Base-by-base conservation (phyloP, 2,329 filamentous ascomycete species). In the Stachybotrys chartarum region DNA sequence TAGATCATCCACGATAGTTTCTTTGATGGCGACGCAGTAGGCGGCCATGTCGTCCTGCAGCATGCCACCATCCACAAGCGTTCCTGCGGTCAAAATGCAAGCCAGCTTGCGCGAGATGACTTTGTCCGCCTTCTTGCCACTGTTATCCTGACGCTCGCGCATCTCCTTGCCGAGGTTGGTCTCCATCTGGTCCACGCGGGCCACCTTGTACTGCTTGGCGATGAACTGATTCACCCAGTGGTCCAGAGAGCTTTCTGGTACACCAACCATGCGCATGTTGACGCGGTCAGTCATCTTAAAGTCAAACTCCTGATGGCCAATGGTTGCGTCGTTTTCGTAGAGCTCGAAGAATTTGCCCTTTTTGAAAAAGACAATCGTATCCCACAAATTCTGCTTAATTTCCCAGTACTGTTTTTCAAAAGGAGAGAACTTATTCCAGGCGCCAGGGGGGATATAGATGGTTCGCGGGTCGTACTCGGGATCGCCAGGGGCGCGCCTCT, bases 401-500 rank as follows among this genome's bases (percentile, higher is more conserved):
- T 96, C 91, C 94, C 94, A 99, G 70, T 99, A 99, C 68, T 99
- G 94, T 70, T 91, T 95, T 72, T 99, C 94, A 61, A 99, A 99
- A 0, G 93, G 83, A 0, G 92, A 95, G 68, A 99, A 97, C 30
- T 88, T 86, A 32, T 75, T 74, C 85, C 87, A 96, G 0, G 91
- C 90, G 39, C 78, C 68, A 0, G 90, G 88, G 0, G 94, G 94
- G 39, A 99, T 88, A 70, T 87, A 96, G n/a, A 99, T 81, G 0
- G 91, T 95, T 18, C 90, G 82, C 8, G 91, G 90, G 64, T 99
- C 92, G 64, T 93, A 96, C 55, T 99, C 93, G 0, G 92, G 87
- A 69, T 97, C 85, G 10, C 82, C 86, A 0, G 83, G 82, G 0
- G 86, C 81, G 64, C 96, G 86, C 53, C 86, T 85, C 64, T 97